Evolutionary conservation across 2,329 filamentous ascomycete genomes (phyloP).

Genomic region (Myotisia sp.): DNA sequence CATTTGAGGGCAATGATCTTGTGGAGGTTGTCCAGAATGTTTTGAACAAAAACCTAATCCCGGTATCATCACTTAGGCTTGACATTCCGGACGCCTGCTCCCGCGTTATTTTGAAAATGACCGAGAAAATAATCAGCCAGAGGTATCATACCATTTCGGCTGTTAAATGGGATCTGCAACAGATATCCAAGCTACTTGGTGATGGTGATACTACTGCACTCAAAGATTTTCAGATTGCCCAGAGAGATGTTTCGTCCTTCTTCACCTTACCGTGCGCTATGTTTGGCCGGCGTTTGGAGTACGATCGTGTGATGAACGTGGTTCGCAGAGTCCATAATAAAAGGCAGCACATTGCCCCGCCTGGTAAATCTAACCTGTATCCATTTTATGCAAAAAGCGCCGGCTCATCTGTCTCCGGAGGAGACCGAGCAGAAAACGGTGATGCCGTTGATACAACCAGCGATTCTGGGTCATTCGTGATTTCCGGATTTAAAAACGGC

Average conservation of each 20-base stretch:
- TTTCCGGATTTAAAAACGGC: constrained; percentile 24
- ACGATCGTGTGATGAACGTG: constrained; percentile 53
- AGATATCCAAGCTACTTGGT: constrained; percentile 58
- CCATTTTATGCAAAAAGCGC: constrained; percentile 39
- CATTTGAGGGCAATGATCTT: constrained; percentile 65
- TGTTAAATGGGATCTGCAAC: constrained; percentile 63
- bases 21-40: constrained; percentile 88
- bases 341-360: constrained; percentile 34
- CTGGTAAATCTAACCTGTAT: constrained; percentile 22
- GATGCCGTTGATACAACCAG: constrained; percentile 41
- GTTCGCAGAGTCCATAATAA: constrained; percentile 62
- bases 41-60: constrained; percentile 61
- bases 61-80: constrained; percentile 59
- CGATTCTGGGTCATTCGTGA: constrained; percentile 36
- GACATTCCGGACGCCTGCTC: constrained; percentile 76
- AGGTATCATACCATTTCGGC: constrained; percentile 83
- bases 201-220: constrained; percentile 60
- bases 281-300: constrained; percentile 65
- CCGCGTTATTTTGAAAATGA: constrained; percentile 80
- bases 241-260: constrained; percentile 81
- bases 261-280: constrained; percentile 72
- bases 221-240: constrained; percentile 59
- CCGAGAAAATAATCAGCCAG: constrained; percentile 71
- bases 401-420: constrained; percentile 40
- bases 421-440: constrained; percentile 34